Evolutionary conservation across 257 asterid genomes (phyloP).

Genomic region (Orobanche coerulescens): DNA sequence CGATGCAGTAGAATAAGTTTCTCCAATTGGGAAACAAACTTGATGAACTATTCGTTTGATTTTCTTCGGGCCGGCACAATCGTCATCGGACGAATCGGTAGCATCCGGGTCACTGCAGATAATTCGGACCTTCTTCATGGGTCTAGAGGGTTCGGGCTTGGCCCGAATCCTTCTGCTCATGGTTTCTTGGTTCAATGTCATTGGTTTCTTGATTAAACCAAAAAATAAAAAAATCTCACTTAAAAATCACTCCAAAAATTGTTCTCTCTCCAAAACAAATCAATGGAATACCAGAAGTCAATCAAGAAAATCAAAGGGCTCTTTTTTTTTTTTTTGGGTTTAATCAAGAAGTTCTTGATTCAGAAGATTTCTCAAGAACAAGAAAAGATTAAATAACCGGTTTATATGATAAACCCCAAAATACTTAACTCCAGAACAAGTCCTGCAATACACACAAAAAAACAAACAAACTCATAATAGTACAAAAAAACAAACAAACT

Average conservation of each 20-base stretch:
- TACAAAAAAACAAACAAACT: slow-evolving; percentile 4
- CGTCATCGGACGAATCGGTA: slow-evolving; percentile 85
- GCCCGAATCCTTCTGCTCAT: slow-evolving; percentile 23
- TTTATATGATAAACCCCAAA: slow-evolving; percentile 95
- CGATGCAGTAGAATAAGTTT: neutral
- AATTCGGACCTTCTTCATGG: slow-evolving; percentile 46
- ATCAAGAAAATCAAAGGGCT: slow-evolving; percentile 11
- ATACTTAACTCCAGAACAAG: slow-evolving; percentile 88
- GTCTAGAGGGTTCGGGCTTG: slow-evolving; percentile 19
- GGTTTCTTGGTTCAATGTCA: slow-evolving; percentile 18
- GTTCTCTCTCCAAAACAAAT: slow-evolving; percentile 21
- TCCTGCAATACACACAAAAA: slow-evolving; percentile 45
- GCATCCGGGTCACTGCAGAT: slow-evolving; percentile 76
- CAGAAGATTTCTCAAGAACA: slow-evolving; percentile 66
- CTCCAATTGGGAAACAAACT: slow-evolving; percentile 32
- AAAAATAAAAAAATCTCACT: neutral
- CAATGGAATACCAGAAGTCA: neutral
- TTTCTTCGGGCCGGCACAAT: slow-evolving; percentile 24
- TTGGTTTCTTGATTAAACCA: too few relatives aligned
- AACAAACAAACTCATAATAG: neutral
- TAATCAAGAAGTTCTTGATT: slow-evolving; percentile 4
- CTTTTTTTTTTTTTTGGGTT: too few relatives aligned
- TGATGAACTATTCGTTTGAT: slow-evolving; percentile 47
- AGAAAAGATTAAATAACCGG: slow-evolving; percentile 46
- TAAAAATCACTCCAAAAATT: slow-evolving; percentile 37